Base-by-base conservation (phyloP, 2,329 filamentous ascomycete species). In the Aspergillus glaucus region DNA sequence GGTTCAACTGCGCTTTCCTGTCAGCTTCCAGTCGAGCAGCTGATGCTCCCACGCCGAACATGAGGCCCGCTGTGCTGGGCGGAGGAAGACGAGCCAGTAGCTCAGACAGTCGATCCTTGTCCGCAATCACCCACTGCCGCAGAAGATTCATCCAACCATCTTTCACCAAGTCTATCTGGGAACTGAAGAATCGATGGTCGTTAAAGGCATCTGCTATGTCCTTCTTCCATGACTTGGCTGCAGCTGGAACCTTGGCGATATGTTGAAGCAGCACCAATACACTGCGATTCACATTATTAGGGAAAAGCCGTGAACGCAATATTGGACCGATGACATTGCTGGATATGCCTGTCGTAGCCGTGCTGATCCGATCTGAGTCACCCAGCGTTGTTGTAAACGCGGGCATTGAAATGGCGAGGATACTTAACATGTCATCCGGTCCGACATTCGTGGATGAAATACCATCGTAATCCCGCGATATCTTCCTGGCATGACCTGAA, bases 41-140 rank as follows among this genome's bases (percentile, higher is more conserved):
- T 19, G 88, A 90, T 6, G 93, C 93, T 9, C 94, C 94, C 0
- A 98, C 93, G n/a, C 93, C 93, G 62, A 98, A 98, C 65, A 98
- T 92, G 58, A 98, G 94, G 7, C 93, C 93, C 0, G 94, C 93
- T 12, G 91, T 92, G 1, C 91, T 89, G 5, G 93, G 93, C 3
- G 91, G 81, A 5, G 84, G 84, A 53, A 98, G 80, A 17, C 89
- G 85, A 34, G 80, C 77, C 7, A 97, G 71, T 3, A 96, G 75
- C 53, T 98, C 93, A 0, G 84, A 75, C 70, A 98, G 79, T 43
- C 87, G 83, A 48, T 96, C 91, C 69, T 95, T 96, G 67, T 98
- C 93, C 14, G 81, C 81, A 12, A 91, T 72, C 3, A 83, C 79
- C 87, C 91, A 95, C 64, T 95, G 89, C 36, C 82, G 84, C 19